Evolutionary conservation across 805 yeast species (phyloP).

Genomic region (Wickerhamiella azyma): DNA sequence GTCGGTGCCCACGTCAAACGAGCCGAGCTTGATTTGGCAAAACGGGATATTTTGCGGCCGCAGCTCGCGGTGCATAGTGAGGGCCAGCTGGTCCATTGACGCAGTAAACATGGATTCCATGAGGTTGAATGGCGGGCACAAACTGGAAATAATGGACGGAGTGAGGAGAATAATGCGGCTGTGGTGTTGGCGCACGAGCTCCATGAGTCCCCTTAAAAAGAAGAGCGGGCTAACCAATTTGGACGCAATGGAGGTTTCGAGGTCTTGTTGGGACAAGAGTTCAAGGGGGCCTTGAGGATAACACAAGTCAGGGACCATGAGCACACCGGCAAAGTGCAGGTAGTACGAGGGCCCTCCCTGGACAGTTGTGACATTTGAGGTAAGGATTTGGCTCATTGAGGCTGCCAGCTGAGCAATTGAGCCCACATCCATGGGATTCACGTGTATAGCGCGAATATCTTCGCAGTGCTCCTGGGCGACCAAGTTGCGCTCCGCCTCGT

Average conservation of each 20-base stretch:
- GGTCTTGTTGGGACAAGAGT: conserved; percentile 35
- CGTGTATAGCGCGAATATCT: conserved; percentile 53
- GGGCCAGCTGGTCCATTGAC: conserved; percentile 29
- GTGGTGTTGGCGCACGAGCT: conserved; percentile 37
- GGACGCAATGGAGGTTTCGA: conserved; percentile 36
- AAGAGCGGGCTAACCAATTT: conserved; percentile 37
- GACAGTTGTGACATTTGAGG: conserved; percentile 44
- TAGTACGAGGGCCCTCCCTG: conserved; percentile 43
- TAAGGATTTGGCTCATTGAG: conserved; percentile 37
- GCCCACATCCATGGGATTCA: conserved; percentile 35
- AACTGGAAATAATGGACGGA: conserved; percentile 41
- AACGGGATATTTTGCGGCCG: conserved; percentile 32
- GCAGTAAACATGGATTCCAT: conserved; percentile 45
- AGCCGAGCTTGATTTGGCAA: conserved; percentile 34
- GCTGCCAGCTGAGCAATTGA: conserved; percentile 35
- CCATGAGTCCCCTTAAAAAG: conserved; percentile 43
- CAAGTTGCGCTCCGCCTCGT: conserved; percentile 41
- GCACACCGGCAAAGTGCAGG: conserved; percentile 47
- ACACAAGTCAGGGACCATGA: conserved; percentile 56
- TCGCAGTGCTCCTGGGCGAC: conserved; percentile 40
- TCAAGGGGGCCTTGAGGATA: conserved; percentile 60
- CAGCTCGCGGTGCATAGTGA: conserved; percentile 31
- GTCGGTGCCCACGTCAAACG: conserved; percentile 29
- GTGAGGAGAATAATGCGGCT: conserved; percentile 39
- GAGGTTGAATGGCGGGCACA: conserved; percentile 48